Evolutionary conservation across 768 basidiomycete species (phyloP).

Genomic region (Hemileccinum rubropunctum): DNA sequence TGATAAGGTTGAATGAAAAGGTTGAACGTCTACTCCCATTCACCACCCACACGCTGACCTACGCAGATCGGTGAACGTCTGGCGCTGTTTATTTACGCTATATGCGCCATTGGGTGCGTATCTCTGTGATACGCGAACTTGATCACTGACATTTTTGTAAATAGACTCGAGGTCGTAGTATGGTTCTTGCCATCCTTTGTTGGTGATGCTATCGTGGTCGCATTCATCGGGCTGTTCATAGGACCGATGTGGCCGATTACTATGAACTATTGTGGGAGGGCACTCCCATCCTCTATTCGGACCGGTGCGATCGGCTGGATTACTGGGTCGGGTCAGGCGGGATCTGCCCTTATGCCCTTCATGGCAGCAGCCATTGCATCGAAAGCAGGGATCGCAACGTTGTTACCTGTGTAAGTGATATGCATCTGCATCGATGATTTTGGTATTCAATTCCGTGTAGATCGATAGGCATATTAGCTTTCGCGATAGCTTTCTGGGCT

Average conservation of each 20-base stretch:
- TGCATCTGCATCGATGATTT: not conserved
- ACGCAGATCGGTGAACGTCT: slow-evolving; percentile 31
- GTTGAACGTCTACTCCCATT: slow-evolving; percentile 1
- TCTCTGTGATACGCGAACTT: not conserved
- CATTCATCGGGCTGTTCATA: slow-evolving; percentile 64
- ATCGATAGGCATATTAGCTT: slow-evolving; percentile 36
- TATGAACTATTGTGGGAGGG: slow-evolving; percentile 33
- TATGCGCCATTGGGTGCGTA: slow-evolving; percentile 29
- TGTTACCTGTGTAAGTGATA: slow-evolving; percentile 48
- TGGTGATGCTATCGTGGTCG: slow-evolving; percentile 60
- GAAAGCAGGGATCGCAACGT: slow-evolving; percentile 39
- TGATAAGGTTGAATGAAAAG: slow-evolving; percentile 30
- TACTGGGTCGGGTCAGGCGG: slow-evolving; percentile 49
- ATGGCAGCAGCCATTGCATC: slow-evolving; percentile 45
- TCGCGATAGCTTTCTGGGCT: slow-evolving; percentile 40
- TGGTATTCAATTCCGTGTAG: not conserved
- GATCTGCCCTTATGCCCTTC: slow-evolving; percentile 51
- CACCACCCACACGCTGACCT: not conserved
- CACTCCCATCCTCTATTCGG: slow-evolving; percentile 35
- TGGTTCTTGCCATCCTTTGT: slow-evolving; percentile 70
- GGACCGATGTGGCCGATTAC: slow-evolving; percentile 72
- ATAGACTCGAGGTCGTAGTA: slow-evolving; percentile 63
- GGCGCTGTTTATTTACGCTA: slow-evolving; percentile 28
- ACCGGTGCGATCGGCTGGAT: slow-evolving; percentile 49
- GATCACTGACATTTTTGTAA: not conserved